Evolutionary conservation across 129 eudicot genomes (phyloP), one percentile per base, ranked within the genome.

Genomic region (Escallonia rubra): DNA sequence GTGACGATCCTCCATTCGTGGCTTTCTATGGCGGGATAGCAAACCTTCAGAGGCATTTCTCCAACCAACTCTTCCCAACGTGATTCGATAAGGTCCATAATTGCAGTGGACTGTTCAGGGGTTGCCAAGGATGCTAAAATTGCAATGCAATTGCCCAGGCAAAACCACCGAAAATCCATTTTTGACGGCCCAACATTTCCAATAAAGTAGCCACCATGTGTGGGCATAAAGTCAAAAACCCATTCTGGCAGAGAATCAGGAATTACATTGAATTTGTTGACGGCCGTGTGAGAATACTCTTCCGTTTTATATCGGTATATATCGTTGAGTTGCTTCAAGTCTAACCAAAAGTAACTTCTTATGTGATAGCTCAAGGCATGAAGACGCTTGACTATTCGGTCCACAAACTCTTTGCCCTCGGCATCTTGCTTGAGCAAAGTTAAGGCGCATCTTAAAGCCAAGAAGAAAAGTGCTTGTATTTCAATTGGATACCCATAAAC

Each of bases 111-210:
- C 50, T 92, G 98, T 50, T 92, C 98, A 3, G 83, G 75, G 43
- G 98, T 88, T 13, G 98, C 98, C 65, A 92, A 64, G 71, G 96
- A 88, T 13, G 98, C 87, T 59, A 92, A 84, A 16, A 92, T 92
- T 10, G 98, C 98, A 63, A 92, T 59, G 58, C 98, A 92, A 58
- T 92, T 92, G 38, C 96, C 98, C 83, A 92, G 76, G 77, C 95
- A 86, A 77, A 92, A 92, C 98, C 98, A 92, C 34, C 98, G 95
- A 72, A 92, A 86, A 68, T 92, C 98, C 98, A 92, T 92, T 38
- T 92, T 81, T 54, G 98, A 82, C 13, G 98, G 98, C 43, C 98
- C 94, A 48, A 92, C 96, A 61, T 92, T 92, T 54, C 98, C 98
- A 51, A 92, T 67, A 51, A 92, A 92, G 82, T 92, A 92, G 16